These are phyloP conservation scores for Wickerhamomyces mucosus DNA, from an alignment of 805 yeast genomes.

Conservation along the genomic window DNA sequence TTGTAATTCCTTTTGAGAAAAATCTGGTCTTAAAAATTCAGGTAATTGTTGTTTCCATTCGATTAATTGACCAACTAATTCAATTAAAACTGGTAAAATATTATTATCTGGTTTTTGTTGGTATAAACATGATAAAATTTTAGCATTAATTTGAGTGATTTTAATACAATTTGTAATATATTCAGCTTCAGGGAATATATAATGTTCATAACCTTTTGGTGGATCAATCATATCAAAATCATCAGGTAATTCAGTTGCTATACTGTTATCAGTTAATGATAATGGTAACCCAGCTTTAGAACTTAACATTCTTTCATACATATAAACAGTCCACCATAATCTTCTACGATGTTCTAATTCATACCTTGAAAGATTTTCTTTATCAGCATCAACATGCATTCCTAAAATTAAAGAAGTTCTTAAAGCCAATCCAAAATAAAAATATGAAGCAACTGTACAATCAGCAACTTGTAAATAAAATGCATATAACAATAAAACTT, in stretches of 20 bases:
- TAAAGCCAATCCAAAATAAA: slow-evolving; percentile 69
- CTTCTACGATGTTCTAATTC: slow-evolving; percentile 80
- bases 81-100: slow-evolving; percentile 64
- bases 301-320: slow-evolving; percentile 75
- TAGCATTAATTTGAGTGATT: slow-evolving; percentile 71
- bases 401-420: slow-evolving; percentile 67
- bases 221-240: slow-evolving; percentile 61
- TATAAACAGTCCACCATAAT: slow-evolving; percentile 81
- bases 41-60: slow-evolving; percentile 64
- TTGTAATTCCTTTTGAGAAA: slow-evolving; percentile 37
- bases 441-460: slow-evolving; percentile 73
- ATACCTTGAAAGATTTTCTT: slow-evolving; percentile 50
- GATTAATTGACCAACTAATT: slow-evolving; percentile 54
- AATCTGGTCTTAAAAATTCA: slow-evolving; percentile 55
- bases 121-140: slow-evolving; percentile 57
- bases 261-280: slow-evolving; percentile 72
- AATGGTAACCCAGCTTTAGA: slow-evolving; percentile 77
- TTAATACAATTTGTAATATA: slow-evolving; percentile 68
- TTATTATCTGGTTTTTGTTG: slow-evolving; percentile 72
- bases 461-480: slow-evolving; percentile 79
- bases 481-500: slow-evolving; percentile 64
- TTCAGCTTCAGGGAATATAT: slow-evolving; percentile 72
- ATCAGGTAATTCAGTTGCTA: slow-evolving; percentile 66
- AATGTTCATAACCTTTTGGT: slow-evolving; percentile 49
- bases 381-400: slow-evolving; percentile 76